A percentile compares a stretch with the other conserved stretches of the same genome.
These are phyloP conservation scores for Torrubiella hemipterigena DNA, from an alignment of 2,329 filamentous ascomycete genomes.

Conservation along the genomic window DNA sequence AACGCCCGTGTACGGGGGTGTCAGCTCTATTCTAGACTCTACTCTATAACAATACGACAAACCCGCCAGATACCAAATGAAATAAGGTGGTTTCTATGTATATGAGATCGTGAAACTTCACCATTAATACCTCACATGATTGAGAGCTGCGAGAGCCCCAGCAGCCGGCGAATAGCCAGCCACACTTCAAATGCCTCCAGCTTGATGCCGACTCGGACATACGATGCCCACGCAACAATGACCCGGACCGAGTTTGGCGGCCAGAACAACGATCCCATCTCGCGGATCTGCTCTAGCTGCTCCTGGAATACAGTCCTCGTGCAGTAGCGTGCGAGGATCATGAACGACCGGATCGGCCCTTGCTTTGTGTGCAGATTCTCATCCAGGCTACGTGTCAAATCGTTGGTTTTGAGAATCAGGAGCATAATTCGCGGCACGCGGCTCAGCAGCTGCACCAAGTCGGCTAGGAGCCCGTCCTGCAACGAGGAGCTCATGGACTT, in stretches of 20 bases:
- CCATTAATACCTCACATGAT: too few species aligned
- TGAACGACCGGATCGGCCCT: slow-evolving; percentile 51
- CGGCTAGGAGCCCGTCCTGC: slow-evolving; percentile 76
- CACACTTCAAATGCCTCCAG: slow-evolving; percentile 52
- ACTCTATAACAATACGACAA: too few species aligned
- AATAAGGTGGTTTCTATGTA: too few species aligned
- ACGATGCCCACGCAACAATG: slow-evolving; percentile 44
- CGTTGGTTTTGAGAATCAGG: slow-evolving; percentile 94
- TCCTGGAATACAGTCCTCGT: slow-evolving; percentile 54
- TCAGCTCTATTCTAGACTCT: too few species aligned
- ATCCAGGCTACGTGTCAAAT: slow-evolving; percentile 85
- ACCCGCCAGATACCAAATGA: too few species aligned
- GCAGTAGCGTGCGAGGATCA: slow-evolving; percentile 59
- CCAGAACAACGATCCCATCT: slow-evolving; percentile 42
- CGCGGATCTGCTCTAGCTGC: slow-evolving; percentile 44
- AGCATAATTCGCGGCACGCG: slow-evolving; percentile 86
- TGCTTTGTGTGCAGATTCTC: slow-evolving; percentile 72
- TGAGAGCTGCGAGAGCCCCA: slow-evolving; percentile 20
- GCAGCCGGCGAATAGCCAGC: slow-evolving; percentile 39
- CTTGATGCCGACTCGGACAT: slow-evolving; percentile 49
- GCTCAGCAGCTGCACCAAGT: slow-evolving; percentile 78
- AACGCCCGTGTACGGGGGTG: too few species aligned
- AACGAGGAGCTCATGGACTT: slow-evolving; percentile 74
- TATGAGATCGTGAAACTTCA: too few species aligned
- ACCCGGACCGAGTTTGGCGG: slow-evolving; percentile 43